These are phyloP conservation scores for Russula earlei DNA, from an alignment of 768 basidiomycete genomes.

Conservation along the genomic window DNA sequence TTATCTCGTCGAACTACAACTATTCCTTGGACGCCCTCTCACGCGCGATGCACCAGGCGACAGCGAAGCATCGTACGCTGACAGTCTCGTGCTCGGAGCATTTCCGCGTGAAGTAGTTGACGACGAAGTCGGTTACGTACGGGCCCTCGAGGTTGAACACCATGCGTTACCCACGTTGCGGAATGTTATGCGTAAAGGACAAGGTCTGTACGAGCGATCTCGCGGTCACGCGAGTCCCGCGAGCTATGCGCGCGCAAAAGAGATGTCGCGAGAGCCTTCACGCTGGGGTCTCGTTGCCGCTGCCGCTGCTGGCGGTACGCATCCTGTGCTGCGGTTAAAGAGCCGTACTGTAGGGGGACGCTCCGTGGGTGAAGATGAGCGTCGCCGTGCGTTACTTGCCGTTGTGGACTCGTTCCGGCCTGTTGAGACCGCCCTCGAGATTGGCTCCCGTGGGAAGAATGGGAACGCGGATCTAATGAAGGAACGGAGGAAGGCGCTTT, in stretches of 20 bases:
- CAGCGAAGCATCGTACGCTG: slow-evolving; percentile 52
- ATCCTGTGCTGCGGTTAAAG: slow-evolving; percentile 53
- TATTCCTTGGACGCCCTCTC: slow-evolving; percentile 80
- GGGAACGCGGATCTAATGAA: slow-evolving; percentile 73
- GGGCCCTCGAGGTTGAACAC: slow-evolving; percentile 52
- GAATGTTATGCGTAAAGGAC: slow-evolving; percentile 81
- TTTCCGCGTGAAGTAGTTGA: slow-evolving; percentile 76
- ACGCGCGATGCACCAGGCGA: slow-evolving; percentile 39
- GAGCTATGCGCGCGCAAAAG: slow-evolving; percentile 84
- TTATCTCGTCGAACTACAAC: slow-evolving; percentile 84
- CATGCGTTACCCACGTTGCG: slow-evolving; percentile 57
- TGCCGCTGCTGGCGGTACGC: slow-evolving; percentile 41
- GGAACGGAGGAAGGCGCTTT: slow-evolving; percentile 69
- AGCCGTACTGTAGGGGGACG: slow-evolving; percentile 26
- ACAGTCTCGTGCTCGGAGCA: slow-evolving; percentile 69
- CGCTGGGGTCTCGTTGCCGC: slow-evolving; percentile 64
- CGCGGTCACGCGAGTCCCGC: slow-evolving; percentile 82
- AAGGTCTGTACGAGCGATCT: slow-evolving; percentile 89
- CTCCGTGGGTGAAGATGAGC: slow-evolving; percentile 38
- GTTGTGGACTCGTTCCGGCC: slow-evolving; percentile 80
- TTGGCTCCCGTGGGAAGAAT: slow-evolving; percentile 61
- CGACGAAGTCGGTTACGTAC: slow-evolving; percentile 74
- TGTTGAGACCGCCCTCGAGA: slow-evolving; percentile 84
- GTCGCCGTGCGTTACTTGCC: slow-evolving; percentile 56
- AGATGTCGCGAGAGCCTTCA: slow-evolving; percentile 56